These are phyloP conservation scores for Calvatia gigantea DNA, from an alignment of 768 basidiomycete genomes.

Conservation along the genomic window DNA sequence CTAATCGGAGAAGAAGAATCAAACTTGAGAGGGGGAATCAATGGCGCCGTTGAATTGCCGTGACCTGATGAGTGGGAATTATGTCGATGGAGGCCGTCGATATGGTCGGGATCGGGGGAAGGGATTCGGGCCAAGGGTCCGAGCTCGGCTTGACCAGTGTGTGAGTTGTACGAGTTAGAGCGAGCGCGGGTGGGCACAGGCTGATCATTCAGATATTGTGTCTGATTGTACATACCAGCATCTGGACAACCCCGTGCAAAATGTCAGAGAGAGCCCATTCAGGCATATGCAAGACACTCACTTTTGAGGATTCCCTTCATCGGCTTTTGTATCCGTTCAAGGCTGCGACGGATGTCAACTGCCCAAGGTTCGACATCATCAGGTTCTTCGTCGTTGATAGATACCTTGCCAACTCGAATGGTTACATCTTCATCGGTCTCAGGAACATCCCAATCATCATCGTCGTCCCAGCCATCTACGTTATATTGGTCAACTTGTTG, in stretches of 20 bases:
- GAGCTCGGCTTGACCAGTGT: conserved; percentile 49
- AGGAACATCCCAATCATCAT: conserved; percentile 73
- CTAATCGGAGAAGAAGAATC: conserved; percentile 33
- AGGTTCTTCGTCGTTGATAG: conserved; percentile 42
- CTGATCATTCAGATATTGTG: conserved; percentile 46
- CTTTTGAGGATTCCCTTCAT: conserved; percentile 88
- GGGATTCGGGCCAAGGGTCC: conserved; percentile 83
- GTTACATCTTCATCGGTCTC: conserved; percentile 73
- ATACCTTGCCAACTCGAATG: conserved; percentile 55
- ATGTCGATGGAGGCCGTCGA: conserved; percentile 81
- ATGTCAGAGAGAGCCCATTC: neutral
- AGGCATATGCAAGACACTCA: conserved; percentile 34
- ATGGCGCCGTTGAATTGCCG: conserved; percentile 31
- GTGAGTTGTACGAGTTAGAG: conserved; percentile 78
- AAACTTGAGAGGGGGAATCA: conserved; percentile 62
- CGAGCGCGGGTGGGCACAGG: conserved; percentile 51
- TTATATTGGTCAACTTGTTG: conserved; percentile 40
- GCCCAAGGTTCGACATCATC: conserved; percentile 67
- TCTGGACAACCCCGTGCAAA: conserved; percentile 35
- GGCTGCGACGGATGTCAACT: conserved; percentile 63
- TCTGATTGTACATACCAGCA: conserved; percentile 67
- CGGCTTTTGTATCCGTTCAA: conserved; percentile 64
- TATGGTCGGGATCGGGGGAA: conserved; percentile 80
- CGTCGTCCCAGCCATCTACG: conserved; percentile 72
- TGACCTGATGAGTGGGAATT: conserved; percentile 50